phyloP scores from a whole-genome alignment of 352 stramenopile genomes.

The Globisporangium spiculum region DNA sequence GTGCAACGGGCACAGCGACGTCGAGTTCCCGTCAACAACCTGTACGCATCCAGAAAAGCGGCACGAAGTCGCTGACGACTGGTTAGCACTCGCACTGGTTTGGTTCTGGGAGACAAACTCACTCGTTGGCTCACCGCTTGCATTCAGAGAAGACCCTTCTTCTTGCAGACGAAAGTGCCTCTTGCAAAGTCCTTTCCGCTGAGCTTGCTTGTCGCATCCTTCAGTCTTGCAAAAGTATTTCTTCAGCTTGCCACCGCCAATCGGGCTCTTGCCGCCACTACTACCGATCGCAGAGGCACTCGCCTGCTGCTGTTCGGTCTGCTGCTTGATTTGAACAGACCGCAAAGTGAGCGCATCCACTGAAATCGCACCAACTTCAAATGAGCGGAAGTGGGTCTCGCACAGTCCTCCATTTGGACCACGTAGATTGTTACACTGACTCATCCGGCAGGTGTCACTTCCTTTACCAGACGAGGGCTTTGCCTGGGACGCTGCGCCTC shows the following conservation, averaged over 20 bases:
- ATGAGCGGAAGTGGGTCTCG: slow-evolving; percentile 41
- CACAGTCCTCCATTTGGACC: slow-evolving; percentile 37
- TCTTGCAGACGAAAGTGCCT: slow-evolving; percentile 54
- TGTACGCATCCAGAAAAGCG: slow-evolving; percentile 47
- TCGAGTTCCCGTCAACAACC: slow-evolving; percentile 15
- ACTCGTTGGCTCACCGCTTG: background rate
- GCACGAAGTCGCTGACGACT: slow-evolving; percentile 22
- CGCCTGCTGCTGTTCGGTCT: slow-evolving; percentile 22
- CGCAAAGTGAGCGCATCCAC: slow-evolving; percentile 59
- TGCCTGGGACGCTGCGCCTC: slow-evolving; percentile 9
- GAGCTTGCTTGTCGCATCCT: slow-evolving; percentile 58
- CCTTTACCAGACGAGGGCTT: slow-evolving; percentile 16
- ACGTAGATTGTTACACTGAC: slow-evolving; percentile 27
- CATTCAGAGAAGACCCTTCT: slow-evolving; percentile 3
- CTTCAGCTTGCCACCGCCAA: slow-evolving; percentile 25
- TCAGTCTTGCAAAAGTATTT: slow-evolving; percentile 72
- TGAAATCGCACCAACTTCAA: slow-evolving; percentile 47
- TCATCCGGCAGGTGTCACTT: slow-evolving; percentile 35
- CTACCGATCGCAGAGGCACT: slow-evolving; percentile 13
- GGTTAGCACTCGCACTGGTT: background rate
- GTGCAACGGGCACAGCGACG: slow-evolving; percentile 47
- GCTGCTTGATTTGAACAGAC: slow-evolving; percentile 26
- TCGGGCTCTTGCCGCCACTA: slow-evolving; percentile 15
- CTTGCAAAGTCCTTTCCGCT: slow-evolving; percentile 62
- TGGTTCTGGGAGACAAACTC: slow-evolving; percentile 8